A percentile compares a stretch with the other conserved stretches of the same genome.
These are phyloP conservation scores for Parasitella parasitica DNA, from an alignment of 371 early-diverging fungal genomes.

Conservation along the genomic window DNA sequence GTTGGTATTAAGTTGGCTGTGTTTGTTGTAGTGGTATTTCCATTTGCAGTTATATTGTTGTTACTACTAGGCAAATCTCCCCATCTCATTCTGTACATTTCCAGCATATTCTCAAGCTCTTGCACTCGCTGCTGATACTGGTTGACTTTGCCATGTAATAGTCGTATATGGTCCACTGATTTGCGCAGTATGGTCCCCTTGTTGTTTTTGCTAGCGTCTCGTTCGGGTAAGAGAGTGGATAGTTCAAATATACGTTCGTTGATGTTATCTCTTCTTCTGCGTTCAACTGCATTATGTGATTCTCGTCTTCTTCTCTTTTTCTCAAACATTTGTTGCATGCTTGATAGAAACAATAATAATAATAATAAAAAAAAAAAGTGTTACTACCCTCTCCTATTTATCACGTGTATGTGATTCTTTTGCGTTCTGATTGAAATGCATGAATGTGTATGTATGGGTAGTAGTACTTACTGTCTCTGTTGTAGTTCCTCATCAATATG, in stretches of 20 bases:
- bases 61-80: conserved; percentile 3
- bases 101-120: conserved; percentile 61
- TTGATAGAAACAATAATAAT: background rate
- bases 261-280: conserved; percentile 92
- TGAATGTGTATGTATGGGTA: background rate
- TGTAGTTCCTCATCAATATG: conserved; percentile 27
- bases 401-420: background rate
- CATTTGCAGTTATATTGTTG: background rate
- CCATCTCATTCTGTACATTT: conserved; percentile 29
- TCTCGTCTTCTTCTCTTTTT: conserved; percentile 38
- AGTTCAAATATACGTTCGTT: conserved; percentile 86
- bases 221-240: conserved; percentile 48
- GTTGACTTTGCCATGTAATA: conserved; percentile 58
- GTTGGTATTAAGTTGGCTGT: conserved; percentile 5
- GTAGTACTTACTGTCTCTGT: conserved; percentile 29
- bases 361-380: background rate
- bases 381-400: background rate
- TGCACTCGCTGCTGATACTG: conserved; percentile 60
- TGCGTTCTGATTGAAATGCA: conserved; percentile 20
- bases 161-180: conserved; percentile 86
- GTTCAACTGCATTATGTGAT: conserved; percentile 69
- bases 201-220: conserved; percentile 63
- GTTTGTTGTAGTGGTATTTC: conserved; percentile 3
- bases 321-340: conserved; percentile 37
- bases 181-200: conserved; percentile 82